Percentiles rank a stretch among this genome's conserved stretches.
Conservation (phyloP, 2,329 filamentous ascomycete genomes). For the Penicillium aurantiogriseum region DNA sequence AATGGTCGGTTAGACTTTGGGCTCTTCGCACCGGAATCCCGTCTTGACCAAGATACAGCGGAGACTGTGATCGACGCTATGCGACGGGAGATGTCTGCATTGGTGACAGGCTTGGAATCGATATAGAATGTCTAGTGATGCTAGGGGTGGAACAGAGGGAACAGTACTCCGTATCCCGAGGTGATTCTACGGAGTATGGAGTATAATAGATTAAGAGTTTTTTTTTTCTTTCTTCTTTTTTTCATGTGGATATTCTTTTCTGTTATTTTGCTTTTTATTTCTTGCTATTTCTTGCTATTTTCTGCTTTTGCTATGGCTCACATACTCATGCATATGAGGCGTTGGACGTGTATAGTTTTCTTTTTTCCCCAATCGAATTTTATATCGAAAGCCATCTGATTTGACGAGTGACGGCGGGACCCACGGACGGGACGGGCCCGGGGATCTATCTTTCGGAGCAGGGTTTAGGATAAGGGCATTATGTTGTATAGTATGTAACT, state of each 20-base stretch:
- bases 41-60: constrained; percentile 15
- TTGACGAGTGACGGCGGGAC: constrained; percentile 11
- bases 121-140: constrained; percentile 1
- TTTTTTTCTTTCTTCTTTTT: not conserved
- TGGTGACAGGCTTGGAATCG: constrained; percentile 7
- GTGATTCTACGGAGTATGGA: not conserved
- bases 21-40: constrained; percentile 18
- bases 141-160: constrained; percentile 1
- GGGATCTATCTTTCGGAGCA: not conserved
- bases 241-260: not conserved
- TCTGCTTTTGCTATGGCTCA: not conserved
- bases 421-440: constrained; percentile 20
- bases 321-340: constrained; percentile 19
- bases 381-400: constrained; percentile 9
- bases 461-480: not conserved
- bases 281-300: not conserved
- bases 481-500: too few relatives aligned
- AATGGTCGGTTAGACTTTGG: constrained; percentile 23
- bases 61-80: constrained; percentile 16
- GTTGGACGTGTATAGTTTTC: constrained; percentile 17
- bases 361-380: not conserved
- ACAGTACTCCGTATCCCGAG: not conserved
- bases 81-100: constrained; percentile 16
- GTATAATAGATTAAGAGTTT: not conserved
- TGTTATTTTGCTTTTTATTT: not conserved